Percentiles rank a stretch among this genome's conserved stretches.
Evolutionary conservation across 2,329 filamentous ascomycete genomes (phyloP).

Genomic region (Colletotrichum abscissum): DNA sequence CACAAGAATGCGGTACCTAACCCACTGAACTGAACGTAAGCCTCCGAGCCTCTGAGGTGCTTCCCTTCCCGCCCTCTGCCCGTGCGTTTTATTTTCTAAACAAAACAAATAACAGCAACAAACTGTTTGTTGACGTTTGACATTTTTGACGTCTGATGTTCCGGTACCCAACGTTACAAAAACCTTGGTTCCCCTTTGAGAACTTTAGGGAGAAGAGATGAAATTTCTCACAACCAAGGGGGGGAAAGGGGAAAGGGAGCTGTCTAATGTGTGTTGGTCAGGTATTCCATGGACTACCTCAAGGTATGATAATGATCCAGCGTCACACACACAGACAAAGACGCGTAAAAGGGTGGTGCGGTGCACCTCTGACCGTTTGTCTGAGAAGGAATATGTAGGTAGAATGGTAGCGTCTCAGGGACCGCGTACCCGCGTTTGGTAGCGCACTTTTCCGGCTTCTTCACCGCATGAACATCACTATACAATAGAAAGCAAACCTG

Average conservation of each 20-base stretch:
- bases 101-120: constrained; percentile 1
- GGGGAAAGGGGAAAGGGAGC: neutral
- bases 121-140: neutral
- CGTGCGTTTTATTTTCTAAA: neutral
- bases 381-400: neutral
- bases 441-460: neutral
- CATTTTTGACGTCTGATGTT: neutral
- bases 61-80: neutral
- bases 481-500: neutral
- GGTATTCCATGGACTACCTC: neutral
- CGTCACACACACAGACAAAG: neutral
- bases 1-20: neutral
- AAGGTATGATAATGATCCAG: neutral
- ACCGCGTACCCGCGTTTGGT: neutral
- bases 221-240: neutral
- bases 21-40: neutral
- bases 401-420: neutral
- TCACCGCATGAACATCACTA: constrained; percentile 5
- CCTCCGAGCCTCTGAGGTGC: neutral
- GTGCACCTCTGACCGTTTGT: neutral
- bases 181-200: neutral
- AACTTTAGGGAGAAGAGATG: neutral
- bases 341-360: neutral
- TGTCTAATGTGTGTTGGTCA: neutral
- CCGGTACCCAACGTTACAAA: neutral